Evolutionary conservation across 768 basidiomycete genomes (phyloP), one percentile per base, ranked within the genome.

Genomic region (Lactarius indigo): DNA sequence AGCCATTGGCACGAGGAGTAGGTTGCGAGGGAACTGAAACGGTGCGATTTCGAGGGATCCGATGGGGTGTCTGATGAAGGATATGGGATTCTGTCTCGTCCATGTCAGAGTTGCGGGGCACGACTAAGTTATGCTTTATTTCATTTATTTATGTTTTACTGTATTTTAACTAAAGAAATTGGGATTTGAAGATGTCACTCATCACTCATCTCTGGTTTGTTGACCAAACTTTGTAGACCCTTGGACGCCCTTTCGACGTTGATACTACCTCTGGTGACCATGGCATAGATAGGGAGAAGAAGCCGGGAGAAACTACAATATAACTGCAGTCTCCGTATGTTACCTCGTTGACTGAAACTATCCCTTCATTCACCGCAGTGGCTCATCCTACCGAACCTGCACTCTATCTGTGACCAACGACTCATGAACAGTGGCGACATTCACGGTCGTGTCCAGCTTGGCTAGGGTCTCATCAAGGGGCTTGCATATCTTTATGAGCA

Each of bases 21-120:
- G 47, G 62, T 26, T 68, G 68, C 28, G 68, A 69, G 41, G 64
- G 35, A 10, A 59, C 20, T 9, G 66, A 68, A 20, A 33, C 12
- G 5, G 57, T 42, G n/a, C 66, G 66, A 10, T 42, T 33, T 26
- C 58, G 47, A 23, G 56, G 33, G 39, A 47, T 47, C n/a, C 56
- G 56, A 23, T 47, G 64, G 1, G 23, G n/a, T 4, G 39, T 41
- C 28, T 57, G 54, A 20, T 35, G 39, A 41, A 33, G 35, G 4
- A 30, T 23, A 57, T 37, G 41, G 18, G 63, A 42, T 39, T 56
- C 54, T 31, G 41, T 26, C 47, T 68, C 54, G 55, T 68, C 65
- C 67, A 68, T 68, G n/a, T 20, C 54, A 41, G 30, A n/a, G 44
- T 47, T 50, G 23, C n/a, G 23, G 47, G n/a, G 39, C 15, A n/a